Base-by-base conservation (phyloP, 202 grass and related monocot genomes). In the Digitaria exilis region DNA sequence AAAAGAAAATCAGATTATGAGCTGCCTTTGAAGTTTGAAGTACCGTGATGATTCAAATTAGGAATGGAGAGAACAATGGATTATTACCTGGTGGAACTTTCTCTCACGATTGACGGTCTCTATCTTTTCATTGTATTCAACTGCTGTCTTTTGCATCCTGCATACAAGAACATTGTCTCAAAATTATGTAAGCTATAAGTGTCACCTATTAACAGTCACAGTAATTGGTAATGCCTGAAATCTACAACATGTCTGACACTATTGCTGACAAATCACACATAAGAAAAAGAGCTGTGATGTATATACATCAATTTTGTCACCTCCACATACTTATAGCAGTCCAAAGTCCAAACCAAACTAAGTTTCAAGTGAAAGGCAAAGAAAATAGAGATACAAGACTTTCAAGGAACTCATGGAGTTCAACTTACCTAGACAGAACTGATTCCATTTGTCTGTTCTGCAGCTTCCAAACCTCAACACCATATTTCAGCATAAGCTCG, bases 381-480 rank as follows among this genome's bases (percentile, higher is more conserved):
- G 30, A 71, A 81, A 85, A 64, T n/a, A 65, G 22, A 82, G 22
- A 55, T 10, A 25, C 14, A 54, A 5, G 43, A 29, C 9, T 64
- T 31, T 24, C 59, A 84, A 69, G 17, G 65, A 86, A 79, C 15
- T 60, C 13, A 76, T 54, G 11, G 43, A 45, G 31, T 67, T 52
- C n/a, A 77, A 81, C 41, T 87, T 89, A 99, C 96, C 88, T 96
- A 87, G 93, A 99, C 73, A 99, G 82, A 79, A 96, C 86, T 65
- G 91, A 71, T 69, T 99, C 93, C 93, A 96, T 96, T 82, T 96
- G 84, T 83, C 84, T 94, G 81, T 96, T 96, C 70, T 96, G 67
- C 18, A 92, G 91, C 82, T 99, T 99, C 93, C 93, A 99, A 71
- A 99, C 91, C 77, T 99, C 96, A 64, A 91, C 91, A 62, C 91